Evolutionary conservation across 176 grass and related monocot genomes (phyloP).

Genomic region (Dactylis glomerata): DNA sequence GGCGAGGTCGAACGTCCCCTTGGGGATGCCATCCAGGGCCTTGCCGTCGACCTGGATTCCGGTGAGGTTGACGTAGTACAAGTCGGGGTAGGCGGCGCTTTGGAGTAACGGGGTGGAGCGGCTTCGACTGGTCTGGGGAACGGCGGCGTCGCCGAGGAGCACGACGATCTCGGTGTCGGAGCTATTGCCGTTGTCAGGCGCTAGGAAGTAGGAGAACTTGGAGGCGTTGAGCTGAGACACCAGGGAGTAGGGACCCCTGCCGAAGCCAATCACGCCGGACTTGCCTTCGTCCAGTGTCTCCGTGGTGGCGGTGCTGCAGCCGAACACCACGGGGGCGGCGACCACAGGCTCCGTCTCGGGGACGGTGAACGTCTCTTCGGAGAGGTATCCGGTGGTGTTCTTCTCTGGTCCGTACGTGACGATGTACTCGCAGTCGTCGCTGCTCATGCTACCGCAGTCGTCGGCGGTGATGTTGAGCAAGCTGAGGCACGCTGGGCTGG

Average conservation of each 20-base stretch:
- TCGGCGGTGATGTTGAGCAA: background rate
- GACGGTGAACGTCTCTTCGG: background rate
- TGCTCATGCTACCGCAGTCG: background rate
- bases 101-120: background rate
- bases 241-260: background rate
- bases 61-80: background rate
- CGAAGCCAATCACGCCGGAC: background rate
- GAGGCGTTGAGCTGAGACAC: background rate
- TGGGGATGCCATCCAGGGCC: background rate
- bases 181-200: background rate
- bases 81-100: background rate
- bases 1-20: background rate
- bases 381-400: background rate
- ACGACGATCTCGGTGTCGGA: background rate
- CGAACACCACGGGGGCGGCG: background rate
- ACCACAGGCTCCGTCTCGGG: background rate
- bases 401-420: background rate
- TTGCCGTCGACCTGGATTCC: background rate
- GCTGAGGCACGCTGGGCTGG: background rate
- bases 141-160: background rate
- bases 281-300: background rate
- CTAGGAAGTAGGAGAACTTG: background rate
- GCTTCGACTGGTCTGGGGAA: background rate
- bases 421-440: background rate
- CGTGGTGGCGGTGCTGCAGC: background rate